Conservation (phyloP, 1,284 basidiomycete genomes). For the Fistulinella cinereoalba region DNA sequence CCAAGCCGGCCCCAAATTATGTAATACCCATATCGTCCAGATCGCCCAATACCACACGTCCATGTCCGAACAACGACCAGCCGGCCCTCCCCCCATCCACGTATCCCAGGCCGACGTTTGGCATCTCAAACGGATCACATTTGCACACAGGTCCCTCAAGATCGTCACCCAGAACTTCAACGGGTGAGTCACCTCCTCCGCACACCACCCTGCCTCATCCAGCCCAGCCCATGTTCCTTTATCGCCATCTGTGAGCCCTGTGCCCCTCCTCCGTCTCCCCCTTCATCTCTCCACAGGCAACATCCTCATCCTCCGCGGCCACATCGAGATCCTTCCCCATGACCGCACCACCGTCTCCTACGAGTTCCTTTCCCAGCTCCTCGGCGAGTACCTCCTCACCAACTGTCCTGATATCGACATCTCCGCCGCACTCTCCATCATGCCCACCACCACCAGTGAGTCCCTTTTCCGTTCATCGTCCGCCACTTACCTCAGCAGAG, state of each 20-base stretch:
- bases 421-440: constrained; percentile 73
- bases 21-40: neutral
- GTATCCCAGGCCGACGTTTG: constrained; percentile 65
- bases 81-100: constrained; percentile 16
- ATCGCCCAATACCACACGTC: neutral
- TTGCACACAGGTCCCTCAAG: constrained; percentile 47
- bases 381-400: constrained; percentile 78
- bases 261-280: neutral
- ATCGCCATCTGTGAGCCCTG: constrained; percentile 76
- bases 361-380: constrained; percentile 75
- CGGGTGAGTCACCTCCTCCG: constrained; percentile 45
- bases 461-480: neutral
- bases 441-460: constrained; percentile 79
- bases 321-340: constrained; percentile 67
- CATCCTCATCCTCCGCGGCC: constrained; percentile 75
- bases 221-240: constrained; percentile 78
- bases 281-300: constrained; percentile 54
- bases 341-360: constrained; percentile 75
- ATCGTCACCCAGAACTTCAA: constrained; percentile 84
- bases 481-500: constrained; percentile 43
- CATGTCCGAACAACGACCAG: constrained; percentile 20
- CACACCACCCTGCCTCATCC: neutral
- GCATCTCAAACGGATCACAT: constrained; percentile 71
- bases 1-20: neutral
- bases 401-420: constrained; percentile 68